Evolutionary conservation across 192 early-diverging fungal genomes (phyloP).

Genomic region (Allomyces javanicus): DNA sequence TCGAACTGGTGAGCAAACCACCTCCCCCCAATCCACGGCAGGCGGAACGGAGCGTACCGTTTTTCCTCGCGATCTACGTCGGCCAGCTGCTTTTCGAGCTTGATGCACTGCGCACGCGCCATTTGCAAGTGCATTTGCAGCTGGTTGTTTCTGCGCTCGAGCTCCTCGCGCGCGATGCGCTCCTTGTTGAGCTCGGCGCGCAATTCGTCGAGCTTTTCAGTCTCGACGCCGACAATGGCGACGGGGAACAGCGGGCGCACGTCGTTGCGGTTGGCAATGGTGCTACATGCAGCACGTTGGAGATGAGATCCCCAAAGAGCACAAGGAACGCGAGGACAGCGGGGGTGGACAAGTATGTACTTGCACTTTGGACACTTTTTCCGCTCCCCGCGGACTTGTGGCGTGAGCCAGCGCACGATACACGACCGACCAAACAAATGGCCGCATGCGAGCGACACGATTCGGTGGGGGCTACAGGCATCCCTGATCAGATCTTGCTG

Average conservation of each 20-base stretch:
- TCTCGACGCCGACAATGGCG: too few relatives aligned
- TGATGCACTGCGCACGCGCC: background rate
- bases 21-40: too few relatives aligned
- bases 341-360: background rate
- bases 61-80: background rate
- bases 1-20: too few relatives aligned
- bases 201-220: background rate
- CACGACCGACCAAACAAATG: background rate
- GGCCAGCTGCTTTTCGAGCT: background rate
- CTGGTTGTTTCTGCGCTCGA: background rate
- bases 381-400: background rate
- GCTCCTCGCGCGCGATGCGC: background rate
- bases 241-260: too few relatives aligned
- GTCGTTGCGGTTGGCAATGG: too few relatives aligned
- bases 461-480: background rate
- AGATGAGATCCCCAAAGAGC: too few relatives aligned
- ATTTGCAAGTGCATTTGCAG: background rate
- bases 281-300: too few relatives aligned
- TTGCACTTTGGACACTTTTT: background rate
- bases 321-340: too few relatives aligned
- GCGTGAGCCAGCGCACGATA: background rate
- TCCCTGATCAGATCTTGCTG: too few relatives aligned
- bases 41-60: background rate
- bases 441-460: background rate
- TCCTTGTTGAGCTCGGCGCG: background rate